phyloP scores from a whole-genome alignment of 2,329 filamentous ascomycete species.

The Diaporthe amygdali region DNA sequence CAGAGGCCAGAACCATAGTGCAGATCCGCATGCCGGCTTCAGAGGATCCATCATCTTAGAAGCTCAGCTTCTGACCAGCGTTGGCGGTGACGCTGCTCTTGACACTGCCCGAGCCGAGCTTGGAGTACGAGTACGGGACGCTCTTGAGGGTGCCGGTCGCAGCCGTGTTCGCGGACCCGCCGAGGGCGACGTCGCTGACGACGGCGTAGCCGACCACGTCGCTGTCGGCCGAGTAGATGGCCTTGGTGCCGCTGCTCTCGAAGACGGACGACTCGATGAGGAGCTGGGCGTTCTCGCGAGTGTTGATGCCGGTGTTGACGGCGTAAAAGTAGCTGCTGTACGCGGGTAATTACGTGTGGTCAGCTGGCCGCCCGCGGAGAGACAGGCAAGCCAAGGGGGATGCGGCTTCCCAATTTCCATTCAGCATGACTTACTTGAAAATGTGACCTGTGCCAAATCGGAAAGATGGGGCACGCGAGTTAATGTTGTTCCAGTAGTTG shows the following conservation, averaged over 20 bases:
- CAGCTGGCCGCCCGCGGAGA: not conserved
- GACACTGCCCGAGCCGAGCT: constrained; percentile 53
- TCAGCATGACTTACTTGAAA: constrained; percentile 27
- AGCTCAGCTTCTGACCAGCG: constrained; percentile 44
- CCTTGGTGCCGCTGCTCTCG: constrained; percentile 37
- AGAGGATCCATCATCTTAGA: constrained; percentile 30
- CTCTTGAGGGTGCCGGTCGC: constrained; percentile 54
- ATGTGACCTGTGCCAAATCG: constrained; percentile 71
- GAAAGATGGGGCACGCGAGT: constrained; percentile 66
- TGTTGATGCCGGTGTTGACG: constrained; percentile 57
- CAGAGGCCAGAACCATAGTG: too few relatives aligned
- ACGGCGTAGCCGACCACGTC: constrained; percentile 46
- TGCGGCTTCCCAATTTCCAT: not conserved
- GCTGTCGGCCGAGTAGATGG: constrained; percentile 46
- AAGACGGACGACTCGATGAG: constrained; percentile 62
- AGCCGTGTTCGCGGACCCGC: constrained; percentile 53
- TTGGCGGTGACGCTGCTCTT: constrained; percentile 45
- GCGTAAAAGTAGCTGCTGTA: constrained; percentile 46
- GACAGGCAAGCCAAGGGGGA: too few relatives aligned
- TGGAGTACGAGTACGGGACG: constrained; percentile 59
- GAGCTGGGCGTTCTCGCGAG: constrained; percentile 59
- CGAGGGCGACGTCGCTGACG: constrained; percentile 47
- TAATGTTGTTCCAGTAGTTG: constrained; percentile 68
- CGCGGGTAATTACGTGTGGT: not conserved
- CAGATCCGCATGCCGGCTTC: not conserved